Evolutionary conservation across 2,329 filamentous ascomycete genomes (phyloP), one percentile per base, ranked within the genome.

Genomic region (Fusarium aywerte): DNA sequence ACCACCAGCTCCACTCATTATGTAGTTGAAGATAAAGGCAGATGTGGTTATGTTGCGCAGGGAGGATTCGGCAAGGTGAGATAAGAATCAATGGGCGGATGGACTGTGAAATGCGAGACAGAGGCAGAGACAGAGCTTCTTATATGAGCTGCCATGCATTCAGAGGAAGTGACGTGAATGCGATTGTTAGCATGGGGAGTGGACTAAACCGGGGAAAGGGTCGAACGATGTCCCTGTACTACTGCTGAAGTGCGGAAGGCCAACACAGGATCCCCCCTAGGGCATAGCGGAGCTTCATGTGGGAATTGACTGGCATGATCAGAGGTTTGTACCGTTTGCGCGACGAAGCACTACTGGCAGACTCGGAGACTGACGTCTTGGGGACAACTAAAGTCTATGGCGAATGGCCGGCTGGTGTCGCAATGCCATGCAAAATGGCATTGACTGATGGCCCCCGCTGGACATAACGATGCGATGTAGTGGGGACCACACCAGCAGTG

Each of bases 1-100:
- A 35, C 81, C 81, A 42, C 82, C 81, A 65, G 77, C 72, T 56
- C 75, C 73, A 44, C 74, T 76, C 75, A 77, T 77, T 67, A 57
- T 66, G 65, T 52, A 45, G 50, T 58, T 52, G 65, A 60, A 44
- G 43, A 47, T 53, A 54, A 57, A 47, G 36, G 45, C 20, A 38
- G 59, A 36, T 18, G 33, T 39, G 50, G 58, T 49, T 48, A 44
- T 62, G 32, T 36, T 27, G 39, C 40, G 33, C 21, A 49, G 27
- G 39, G 43, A 31, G 57, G 44, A 47, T 53, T 44, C 45, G 57
- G 38, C 21, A 61, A 55, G 54, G 32, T 58, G 47, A 40, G 51
- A 32, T 49, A 45, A 33, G 56, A 62, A 48, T 58, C 58, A 59
- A 64, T 66, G 64, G 58, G 11, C 45, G n/a, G 51, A 52, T 58